Evolutionary conservation across 139 green algal genomes (phyloP).

Genomic region (Chlamydomonas asymmetrica): DNA sequence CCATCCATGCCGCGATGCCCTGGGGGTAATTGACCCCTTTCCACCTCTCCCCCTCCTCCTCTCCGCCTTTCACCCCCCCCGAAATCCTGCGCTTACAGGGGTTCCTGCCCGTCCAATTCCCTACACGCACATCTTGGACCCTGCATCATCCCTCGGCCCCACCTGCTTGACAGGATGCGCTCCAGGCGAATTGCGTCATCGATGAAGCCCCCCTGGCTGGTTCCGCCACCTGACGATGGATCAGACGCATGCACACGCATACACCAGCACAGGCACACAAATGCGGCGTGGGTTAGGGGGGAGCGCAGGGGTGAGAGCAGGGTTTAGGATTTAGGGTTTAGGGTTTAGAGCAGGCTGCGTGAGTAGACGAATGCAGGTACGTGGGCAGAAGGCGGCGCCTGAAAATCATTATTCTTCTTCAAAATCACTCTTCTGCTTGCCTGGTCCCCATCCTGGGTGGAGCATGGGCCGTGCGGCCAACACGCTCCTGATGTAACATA

Average conservation of each 20-base stretch:
- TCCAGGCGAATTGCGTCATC: constrained; percentile 85
- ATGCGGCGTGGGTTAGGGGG: background rate
- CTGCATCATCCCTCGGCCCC: too few species aligned
- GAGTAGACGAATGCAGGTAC: too few species aligned
- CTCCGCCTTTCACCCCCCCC: background rate
- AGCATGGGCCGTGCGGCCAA: too few species aligned
- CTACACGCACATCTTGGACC: background rate
- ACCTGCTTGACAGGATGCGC: too few species aligned
- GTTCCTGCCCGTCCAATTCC: constrained; percentile 20
- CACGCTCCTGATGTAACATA: too few species aligned
- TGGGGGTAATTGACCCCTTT: background rate
- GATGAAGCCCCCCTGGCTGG: constrained; percentile 47
- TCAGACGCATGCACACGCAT: background rate
- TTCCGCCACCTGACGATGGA: background rate
- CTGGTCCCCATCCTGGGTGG: too few species aligned
- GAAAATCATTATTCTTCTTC: too few species aligned
- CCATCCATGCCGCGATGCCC: background rate
- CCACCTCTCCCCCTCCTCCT: background rate
- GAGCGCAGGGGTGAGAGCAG: background rate
- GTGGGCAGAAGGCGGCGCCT: too few species aligned
- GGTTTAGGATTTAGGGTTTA: background rate
- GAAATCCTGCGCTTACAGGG: constrained; percentile 12
- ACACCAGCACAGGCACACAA: background rate
- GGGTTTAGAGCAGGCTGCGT: too few species aligned
- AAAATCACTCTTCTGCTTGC: too few species aligned